A percentile compares a stretch with the other conserved stretches of the same genome.
These are phyloP conservation scores for Durusdinium trenchii DNA, from an alignment of 73 alveolate genomes.

Conservation along the genomic window DNA sequence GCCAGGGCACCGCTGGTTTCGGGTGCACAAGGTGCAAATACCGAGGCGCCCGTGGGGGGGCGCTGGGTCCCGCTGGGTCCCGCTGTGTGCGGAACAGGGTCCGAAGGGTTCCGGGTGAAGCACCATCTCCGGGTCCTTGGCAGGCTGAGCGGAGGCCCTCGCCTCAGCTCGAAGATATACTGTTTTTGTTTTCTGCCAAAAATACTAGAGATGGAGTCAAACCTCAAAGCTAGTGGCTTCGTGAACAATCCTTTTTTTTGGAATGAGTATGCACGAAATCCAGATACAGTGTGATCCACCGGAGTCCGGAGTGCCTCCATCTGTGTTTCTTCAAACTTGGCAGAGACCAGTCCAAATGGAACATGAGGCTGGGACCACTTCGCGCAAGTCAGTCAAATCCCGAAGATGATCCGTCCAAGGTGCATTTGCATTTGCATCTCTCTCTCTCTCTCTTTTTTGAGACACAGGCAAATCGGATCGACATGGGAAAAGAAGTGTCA, in stretches of 20 bases:
- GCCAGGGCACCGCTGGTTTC: conserved; percentile 53
- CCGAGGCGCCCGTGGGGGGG: neutral
- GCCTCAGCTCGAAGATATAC: no score
- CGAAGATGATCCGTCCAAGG: neutral
- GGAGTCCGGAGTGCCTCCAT: no score
- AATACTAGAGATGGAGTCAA: neutral
- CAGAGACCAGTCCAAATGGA: neutral
- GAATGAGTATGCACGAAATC: neutral
- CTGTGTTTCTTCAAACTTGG: no score
- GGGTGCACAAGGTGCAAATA: neutral
- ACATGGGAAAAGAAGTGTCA: neutral
- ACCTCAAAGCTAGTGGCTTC: neutral
- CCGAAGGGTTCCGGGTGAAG: neutral
- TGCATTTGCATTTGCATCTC: no score
- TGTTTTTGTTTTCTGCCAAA: no score
- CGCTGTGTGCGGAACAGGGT: neutral
- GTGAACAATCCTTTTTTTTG: no score
- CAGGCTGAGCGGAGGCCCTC: conserved; percentile 28
- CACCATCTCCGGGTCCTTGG: neutral
- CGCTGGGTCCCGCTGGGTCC: neutral
- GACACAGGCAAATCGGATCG: neutral
- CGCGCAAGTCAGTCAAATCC: neutral
- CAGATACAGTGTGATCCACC: neutral
- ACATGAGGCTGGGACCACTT: conserved; percentile 33
- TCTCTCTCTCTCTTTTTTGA: no score